phyloP scores from a whole-genome alignment of 352 stramenopile species.

The Phytophthora citrophthora region DNA sequence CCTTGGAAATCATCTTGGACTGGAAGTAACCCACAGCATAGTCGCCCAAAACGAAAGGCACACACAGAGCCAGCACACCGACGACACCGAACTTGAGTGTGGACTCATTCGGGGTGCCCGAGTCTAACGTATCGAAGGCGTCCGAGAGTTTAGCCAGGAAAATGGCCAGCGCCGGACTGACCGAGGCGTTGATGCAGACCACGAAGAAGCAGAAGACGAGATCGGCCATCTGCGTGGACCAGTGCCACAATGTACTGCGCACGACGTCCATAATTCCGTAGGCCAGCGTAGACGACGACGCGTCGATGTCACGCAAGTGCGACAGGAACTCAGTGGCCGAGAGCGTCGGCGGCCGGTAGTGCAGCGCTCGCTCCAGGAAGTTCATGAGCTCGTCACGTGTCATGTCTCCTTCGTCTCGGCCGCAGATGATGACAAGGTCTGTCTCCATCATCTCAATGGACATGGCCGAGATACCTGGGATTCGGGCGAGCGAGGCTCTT shows the following conservation, averaged over 20 bases:
- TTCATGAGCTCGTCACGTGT: slow-evolving; percentile 87
- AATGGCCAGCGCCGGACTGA: slow-evolving; percentile 81
- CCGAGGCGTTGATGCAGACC: slow-evolving; percentile 83
- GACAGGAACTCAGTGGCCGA: slow-evolving; percentile 85
- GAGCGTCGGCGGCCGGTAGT: slow-evolving; percentile 76
- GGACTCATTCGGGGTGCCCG: slow-evolving; percentile 42
- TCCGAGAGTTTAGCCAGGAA: slow-evolving; percentile 79
- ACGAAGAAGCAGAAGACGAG: slow-evolving; percentile 81
- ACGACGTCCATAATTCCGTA: slow-evolving; percentile 85
- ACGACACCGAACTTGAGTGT: slow-evolving; percentile 77
- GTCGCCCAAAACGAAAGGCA: slow-evolving; percentile 88
- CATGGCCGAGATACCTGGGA: slow-evolving; percentile 81
- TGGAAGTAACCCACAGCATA: slow-evolving; percentile 90
- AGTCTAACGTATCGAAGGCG: slow-evolving; percentile 64
- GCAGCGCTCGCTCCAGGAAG: slow-evolving; percentile 81
- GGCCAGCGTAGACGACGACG: slow-evolving; percentile 69
- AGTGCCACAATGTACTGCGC: slow-evolving; percentile 81
- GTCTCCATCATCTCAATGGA: slow-evolving; percentile 92
- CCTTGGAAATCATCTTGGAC: slow-evolving; percentile 92
- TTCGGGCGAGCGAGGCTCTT: slow-evolving; percentile 75
- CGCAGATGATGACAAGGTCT: slow-evolving; percentile 88
- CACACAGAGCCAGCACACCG: slow-evolving; percentile 73
- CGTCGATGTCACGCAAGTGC: slow-evolving; percentile 87
- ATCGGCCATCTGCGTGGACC: slow-evolving; percentile 82
- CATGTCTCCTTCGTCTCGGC: slow-evolving; percentile 87